Evolutionary conservation across 176 grass and related monocot species (phyloP).

Genomic region (Rhynchospora breviuscula): DNA sequence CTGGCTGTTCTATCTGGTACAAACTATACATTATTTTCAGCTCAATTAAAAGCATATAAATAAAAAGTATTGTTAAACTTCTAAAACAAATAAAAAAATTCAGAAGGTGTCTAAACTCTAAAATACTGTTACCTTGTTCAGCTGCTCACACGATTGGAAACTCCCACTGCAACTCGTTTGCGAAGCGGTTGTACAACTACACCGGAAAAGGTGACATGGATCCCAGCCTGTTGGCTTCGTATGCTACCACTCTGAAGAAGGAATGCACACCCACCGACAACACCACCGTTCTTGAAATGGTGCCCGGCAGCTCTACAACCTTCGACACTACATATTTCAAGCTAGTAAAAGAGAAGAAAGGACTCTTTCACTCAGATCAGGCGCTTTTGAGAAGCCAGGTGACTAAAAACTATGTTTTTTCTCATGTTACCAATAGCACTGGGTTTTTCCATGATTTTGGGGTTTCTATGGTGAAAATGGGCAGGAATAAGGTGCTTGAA

Average conservation of each 20-base stretch:
- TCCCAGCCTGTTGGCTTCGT: conserved; percentile 39
- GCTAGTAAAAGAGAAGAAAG: conserved; percentile 32
- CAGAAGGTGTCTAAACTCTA: not conserved
- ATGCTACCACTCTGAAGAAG: conserved; percentile 22
- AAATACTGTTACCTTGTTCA: conserved; percentile 14
- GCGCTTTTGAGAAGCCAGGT: conserved; percentile 46
- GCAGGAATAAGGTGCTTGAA: conserved; percentile 46
- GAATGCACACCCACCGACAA: conserved; percentile 39
- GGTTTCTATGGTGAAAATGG: conserved; percentile 62
- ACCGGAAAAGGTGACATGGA: conserved; percentile 33
- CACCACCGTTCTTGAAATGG: conserved; percentile 58
- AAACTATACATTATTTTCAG: not conserved
- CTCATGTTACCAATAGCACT: conserved; percentile 14
- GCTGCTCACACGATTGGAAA: conserved; percentile 58
- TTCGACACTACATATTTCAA: conserved; percentile 60
- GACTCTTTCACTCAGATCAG: conserved; percentile 64
- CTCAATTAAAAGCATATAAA: not conserved
- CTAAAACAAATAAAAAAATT: not conserved
- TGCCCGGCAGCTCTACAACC: conserved; percentile 52
- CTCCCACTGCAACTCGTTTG: conserved; percentile 63
- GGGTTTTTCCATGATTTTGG: conserved; percentile 62
- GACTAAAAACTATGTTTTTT: conserved; percentile 34
- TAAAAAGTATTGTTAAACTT: not conserved
- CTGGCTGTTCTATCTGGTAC: conserved; percentile 65
- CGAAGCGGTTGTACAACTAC: conserved; percentile 50